These are phyloP conservation scores for Aspergillus egyptiacus DNA, from an alignment of 495 filamentous ascomycete genomes.

Conservation along the genomic window DNA sequence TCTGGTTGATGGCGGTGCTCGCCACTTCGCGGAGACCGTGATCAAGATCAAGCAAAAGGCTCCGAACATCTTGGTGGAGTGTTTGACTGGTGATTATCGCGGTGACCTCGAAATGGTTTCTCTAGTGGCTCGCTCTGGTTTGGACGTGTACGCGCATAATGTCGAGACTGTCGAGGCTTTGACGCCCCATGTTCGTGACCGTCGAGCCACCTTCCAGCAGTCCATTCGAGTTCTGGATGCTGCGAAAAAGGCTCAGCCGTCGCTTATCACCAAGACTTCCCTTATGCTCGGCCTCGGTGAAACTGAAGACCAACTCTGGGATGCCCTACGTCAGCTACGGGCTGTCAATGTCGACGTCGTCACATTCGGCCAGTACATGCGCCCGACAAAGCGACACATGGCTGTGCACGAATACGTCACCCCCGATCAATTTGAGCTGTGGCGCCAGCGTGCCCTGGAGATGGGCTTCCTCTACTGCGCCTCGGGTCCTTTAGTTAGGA, in stretches of 20 bases:
- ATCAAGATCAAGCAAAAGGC: constrained; percentile 88
- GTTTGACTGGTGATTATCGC: constrained; percentile 82
- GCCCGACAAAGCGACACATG: constrained; percentile 95
- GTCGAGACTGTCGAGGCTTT: constrained; percentile 90
- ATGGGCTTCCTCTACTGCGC: constrained; percentile 97
- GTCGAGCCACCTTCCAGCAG: constrained; percentile 83
- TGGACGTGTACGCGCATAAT: constrained; percentile 97
- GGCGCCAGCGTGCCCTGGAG: constrained; percentile 83
- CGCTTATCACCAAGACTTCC: constrained; percentile 92
- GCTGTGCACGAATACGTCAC: constrained; percentile 91
- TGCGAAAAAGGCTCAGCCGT: constrained; percentile 67
- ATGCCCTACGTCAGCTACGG: constrained; percentile 73
- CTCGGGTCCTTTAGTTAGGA: constrained; percentile 84
- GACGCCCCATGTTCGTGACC: constrained; percentile 84
- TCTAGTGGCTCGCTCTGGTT: constrained; percentile 74
- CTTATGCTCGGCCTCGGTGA: constrained; percentile 96
- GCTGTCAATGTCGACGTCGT: constrained; percentile 82
- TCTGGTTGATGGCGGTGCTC: constrained; percentile 77
- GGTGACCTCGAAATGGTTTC: constrained; percentile 79
- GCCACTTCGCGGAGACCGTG: constrained; percentile 92
- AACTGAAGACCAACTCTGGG: constrained; percentile 81
- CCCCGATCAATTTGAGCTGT: constrained; percentile 81
- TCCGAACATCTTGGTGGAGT: constrained; percentile 85
- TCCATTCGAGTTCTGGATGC: constrained; percentile 72
- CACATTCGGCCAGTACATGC: constrained; percentile 99